A percentile compares a stretch with the other conserved stretches of the same genome.
These are phyloP conservation scores for Colletotrichum chlorophyti DNA, from an alignment of 2,329 filamentous ascomycete genomes.

Conservation along the genomic window DNA sequence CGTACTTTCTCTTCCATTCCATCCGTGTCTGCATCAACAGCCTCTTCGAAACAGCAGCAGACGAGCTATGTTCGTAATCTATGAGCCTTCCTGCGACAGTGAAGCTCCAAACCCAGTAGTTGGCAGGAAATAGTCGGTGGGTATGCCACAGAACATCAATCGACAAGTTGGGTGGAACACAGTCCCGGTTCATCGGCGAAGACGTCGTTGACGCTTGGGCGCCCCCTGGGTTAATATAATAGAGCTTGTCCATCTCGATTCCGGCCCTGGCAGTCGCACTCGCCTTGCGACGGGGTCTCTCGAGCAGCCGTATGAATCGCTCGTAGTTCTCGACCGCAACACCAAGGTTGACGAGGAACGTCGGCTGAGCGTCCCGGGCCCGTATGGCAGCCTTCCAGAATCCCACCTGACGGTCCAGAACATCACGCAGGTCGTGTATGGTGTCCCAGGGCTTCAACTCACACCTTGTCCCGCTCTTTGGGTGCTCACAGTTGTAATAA, in stretches of 20 bases:
- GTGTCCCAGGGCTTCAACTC: constrained; percentile 24
- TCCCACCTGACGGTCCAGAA: constrained; percentile 8
- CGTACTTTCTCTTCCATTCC: constrained; percentile 16
- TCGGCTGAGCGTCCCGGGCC: neutral
- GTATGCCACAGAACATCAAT: constrained; percentile 28
- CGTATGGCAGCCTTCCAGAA: constrained; percentile 24
- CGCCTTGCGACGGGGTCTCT: neutral
- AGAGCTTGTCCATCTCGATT: constrained; percentile 13
- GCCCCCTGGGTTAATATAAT: neutral
- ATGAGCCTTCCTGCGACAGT: constrained; percentile 9
- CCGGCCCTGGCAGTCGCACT: too few species aligned
- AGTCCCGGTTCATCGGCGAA: neutral
- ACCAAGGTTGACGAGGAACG: neutral
- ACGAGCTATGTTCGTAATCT: constrained; percentile 2
- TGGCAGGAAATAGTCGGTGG: constrained; percentile 24
- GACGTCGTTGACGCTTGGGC: too few species aligned
- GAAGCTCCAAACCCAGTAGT: constrained; percentile 24
- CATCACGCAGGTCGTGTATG: constrained; percentile 11
- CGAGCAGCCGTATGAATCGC: constrained; percentile 17
- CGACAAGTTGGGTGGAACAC: constrained; percentile 14
- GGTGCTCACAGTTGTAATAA: neutral
- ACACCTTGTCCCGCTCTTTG: neutral
- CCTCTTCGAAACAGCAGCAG: neutral
- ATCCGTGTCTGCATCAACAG: neutral
- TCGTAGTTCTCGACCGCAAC: constrained; percentile 2